These are phyloP conservation scores for Apiospora pterosperma DNA, from an alignment of 2,329 filamentous ascomycete genomes.

Conservation along the genomic window DNA sequence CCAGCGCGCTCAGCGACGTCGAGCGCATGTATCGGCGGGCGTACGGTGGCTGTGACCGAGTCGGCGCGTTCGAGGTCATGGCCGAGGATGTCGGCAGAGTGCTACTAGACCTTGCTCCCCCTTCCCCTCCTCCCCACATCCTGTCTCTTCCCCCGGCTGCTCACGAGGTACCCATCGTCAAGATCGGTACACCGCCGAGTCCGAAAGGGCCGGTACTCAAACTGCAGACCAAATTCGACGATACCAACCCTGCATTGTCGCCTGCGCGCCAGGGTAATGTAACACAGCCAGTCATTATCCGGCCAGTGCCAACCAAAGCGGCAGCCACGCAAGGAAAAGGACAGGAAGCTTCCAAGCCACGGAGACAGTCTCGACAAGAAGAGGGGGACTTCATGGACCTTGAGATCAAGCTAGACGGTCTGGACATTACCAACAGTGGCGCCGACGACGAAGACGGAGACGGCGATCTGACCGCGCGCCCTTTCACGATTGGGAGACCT, in stretches of 20 bases:
- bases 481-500: constrained; percentile 21
- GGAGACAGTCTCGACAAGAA: background rate
- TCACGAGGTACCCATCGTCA: constrained; percentile 5
- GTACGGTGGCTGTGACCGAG: constrained; percentile 47
- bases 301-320: background rate
- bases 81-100: constrained; percentile 19
- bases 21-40: constrained; percentile 53
- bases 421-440: constrained; percentile 7
- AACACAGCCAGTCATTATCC: background rate
- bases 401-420: constrained; percentile 17
- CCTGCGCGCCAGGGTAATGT: background rate
- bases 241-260: background rate
- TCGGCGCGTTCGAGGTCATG: constrained; percentile 42
- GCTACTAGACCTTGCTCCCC: background rate
- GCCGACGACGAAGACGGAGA: constrained; percentile 29
- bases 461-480: constrained; percentile 32
- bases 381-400: constrained; percentile 10
- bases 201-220: constrained; percentile 31
- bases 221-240: constrained; percentile 41
- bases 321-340: background rate
- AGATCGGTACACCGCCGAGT: constrained; percentile 13
- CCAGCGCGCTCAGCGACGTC: constrained; percentile 49
- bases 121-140: background rate
- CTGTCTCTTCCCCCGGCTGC: background rate
- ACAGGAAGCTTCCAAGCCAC: background rate